phyloP scores from a whole-genome alignment of 352 stramenopile genomes.

The Globisporangium abappressorium region DNA sequence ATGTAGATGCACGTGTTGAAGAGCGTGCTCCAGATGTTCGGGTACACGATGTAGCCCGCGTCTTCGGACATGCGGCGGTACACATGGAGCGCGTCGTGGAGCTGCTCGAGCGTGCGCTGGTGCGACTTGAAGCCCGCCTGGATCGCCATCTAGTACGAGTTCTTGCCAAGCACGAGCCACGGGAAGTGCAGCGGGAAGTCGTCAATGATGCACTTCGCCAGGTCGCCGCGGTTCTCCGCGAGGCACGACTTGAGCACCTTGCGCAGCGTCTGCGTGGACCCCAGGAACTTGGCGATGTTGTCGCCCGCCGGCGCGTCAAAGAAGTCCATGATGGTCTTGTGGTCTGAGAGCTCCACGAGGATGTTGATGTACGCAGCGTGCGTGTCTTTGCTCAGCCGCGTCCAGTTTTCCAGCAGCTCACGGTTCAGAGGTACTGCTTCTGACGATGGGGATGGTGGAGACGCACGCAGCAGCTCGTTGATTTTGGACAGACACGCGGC shows the following conservation, averaged over 20 bases:
- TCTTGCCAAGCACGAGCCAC: constrained; percentile 15
- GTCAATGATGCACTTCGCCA: constrained; percentile 9
- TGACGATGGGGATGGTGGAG: too few relatives aligned
- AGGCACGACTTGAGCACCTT: constrained; percentile 13
- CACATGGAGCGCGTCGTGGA: constrained; percentile 32
- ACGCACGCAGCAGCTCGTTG: not conserved
- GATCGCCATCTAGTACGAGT: constrained; percentile 15
- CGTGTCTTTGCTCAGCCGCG: constrained; percentile 13
- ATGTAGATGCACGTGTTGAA: too few relatives aligned
- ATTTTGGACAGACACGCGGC: not conserved
- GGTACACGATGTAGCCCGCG: constrained; percentile 34
- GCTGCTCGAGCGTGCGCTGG: constrained; percentile 7
- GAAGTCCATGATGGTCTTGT: constrained; percentile 6
- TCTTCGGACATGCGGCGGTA: constrained; percentile 26
- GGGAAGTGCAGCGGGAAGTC: constrained; percentile 8
- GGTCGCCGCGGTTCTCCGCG: constrained; percentile 1
- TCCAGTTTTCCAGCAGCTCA: constrained; percentile 10
- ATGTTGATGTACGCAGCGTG: constrained; percentile 9
- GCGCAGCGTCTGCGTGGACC: constrained; percentile 14
- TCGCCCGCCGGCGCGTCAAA: not conserved
- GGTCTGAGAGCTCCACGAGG: constrained; percentile 3
- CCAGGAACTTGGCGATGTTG: constrained; percentile 4
- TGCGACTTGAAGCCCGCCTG: constrained; percentile 10
- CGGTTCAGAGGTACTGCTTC: not conserved
- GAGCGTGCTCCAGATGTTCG: constrained; percentile 22